Base-by-base conservation (phyloP, 768 basidiomycete species). In the Amanita pallidorosea region DNA sequence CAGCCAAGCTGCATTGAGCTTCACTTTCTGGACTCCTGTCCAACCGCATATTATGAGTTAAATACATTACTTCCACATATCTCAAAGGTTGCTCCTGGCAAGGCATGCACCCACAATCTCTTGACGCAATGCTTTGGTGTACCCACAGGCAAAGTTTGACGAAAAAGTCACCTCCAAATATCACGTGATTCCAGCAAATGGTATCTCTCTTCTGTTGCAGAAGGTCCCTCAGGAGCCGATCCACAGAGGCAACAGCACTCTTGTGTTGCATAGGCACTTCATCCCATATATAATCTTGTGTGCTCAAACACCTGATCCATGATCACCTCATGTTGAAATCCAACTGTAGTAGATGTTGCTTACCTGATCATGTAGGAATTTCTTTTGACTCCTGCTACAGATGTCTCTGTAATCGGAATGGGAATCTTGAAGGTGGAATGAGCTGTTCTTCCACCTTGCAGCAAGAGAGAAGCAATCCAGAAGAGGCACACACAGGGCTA, bases 121-220 rank as follows among this genome's bases (percentile, higher is more conserved):
- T n/a, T n/a, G n/a, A n/a, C n/a, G n/a, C n/a, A n/a, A n/a, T n/a
- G n/a, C n/a, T n/a, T n/a, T n/a, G n/a, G n/a, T 54, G n/a, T n/a
- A n/a, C n/a, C n/a, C n/a, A n/a, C n/a, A 42, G 75, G 74, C 0
- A 77, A 65, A 6, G 58, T 74, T 55, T 78, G 76, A 22, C 65
- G 61, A 47, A 72, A 77, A n/a, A n/a, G 56, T 78, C 74, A 2
- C 74, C 76, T 46, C 71, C 72, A 65, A 76, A 73, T 3, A 78
- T 49, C 0, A 73, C 55, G 68, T 69, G 7, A 75, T 57, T 15
- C 69, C 73, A 38, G 70, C 74, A 69, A 73, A 79, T 5, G 62
- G 63, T 3, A 2, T 7, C n/a, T 46, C 31, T 5, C 6, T 25
- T 20, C 52, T 23, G 22, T 60, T 44, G n/a, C 2, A 59, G 50